phyloP scores from a whole-genome alignment of 179 eudicot genomes.

The Spinacia oleracea region DNA sequence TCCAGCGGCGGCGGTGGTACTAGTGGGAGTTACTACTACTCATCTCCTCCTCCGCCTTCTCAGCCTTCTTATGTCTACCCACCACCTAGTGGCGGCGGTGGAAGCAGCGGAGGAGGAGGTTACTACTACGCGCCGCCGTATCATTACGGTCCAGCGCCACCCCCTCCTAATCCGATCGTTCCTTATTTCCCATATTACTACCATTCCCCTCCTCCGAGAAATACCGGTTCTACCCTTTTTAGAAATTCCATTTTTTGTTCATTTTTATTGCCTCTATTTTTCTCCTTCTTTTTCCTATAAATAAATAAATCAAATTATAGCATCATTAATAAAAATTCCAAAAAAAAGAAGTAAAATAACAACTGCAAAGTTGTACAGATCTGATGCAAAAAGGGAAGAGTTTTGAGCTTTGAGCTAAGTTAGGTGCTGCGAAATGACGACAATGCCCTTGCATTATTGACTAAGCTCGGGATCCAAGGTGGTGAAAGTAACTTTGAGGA shows the following conservation, averaged over 20 bases:
- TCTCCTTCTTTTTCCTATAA: slow-evolving; percentile 12
- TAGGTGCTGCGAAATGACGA: slow-evolving; percentile 8
- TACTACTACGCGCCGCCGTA: slow-evolving; percentile 37
- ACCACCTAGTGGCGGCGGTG: slow-evolving; percentile 29
- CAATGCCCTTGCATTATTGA: slow-evolving; percentile 15
- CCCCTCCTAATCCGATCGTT: slow-evolving; percentile 87
- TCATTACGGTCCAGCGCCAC: slow-evolving; percentile 46
- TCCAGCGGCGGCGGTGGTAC: slow-evolving; percentile 33
- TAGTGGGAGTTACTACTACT: slow-evolving; percentile 35
- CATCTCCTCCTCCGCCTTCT: slow-evolving; percentile 44
- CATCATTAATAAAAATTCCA: neutral
- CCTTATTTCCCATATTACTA: slow-evolving; percentile 81
- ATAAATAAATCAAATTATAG: neutral
- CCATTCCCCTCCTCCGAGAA: slow-evolving; percentile 52
- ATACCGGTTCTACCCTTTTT: slow-evolving; percentile 19
- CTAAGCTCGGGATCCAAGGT: slow-evolving; percentile 27
- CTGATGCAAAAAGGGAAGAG: neutral
- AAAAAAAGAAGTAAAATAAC: neutral
- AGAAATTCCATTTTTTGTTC: slow-evolving; percentile 13
- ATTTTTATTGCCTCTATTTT: neutral
- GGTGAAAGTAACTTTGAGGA: slow-evolving; percentile 6
- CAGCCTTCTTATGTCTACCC: slow-evolving; percentile 30
- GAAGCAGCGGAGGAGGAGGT: slow-evolving; percentile 26
- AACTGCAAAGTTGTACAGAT: slow-evolving; percentile 27
- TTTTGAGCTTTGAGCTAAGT: neutral